Conservation (phyloP, 768 basidiomycete species). For the Albatrellus ellisii region DNA sequence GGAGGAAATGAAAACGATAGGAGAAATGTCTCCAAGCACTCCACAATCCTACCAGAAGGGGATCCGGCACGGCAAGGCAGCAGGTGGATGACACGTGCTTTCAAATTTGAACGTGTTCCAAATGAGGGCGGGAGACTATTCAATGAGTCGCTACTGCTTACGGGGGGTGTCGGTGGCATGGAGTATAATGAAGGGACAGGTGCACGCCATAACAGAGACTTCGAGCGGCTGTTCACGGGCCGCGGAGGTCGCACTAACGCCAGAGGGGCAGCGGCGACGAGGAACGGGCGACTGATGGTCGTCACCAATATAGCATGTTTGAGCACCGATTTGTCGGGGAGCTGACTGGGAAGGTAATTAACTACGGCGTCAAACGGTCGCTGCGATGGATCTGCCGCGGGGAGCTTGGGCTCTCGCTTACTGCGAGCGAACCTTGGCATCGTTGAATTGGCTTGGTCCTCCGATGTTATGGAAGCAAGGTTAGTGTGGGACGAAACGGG, state of each 20-base stretch:
- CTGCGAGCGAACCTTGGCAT: too few species aligned
- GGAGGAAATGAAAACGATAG: slow-evolving; percentile 21
- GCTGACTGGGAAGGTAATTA: slow-evolving; percentile 22
- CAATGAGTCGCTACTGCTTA: slow-evolving; percentile 14
- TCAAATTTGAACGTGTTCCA: slow-evolving; percentile 3
- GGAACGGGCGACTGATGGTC: slow-evolving; percentile 25
- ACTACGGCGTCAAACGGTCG: slow-evolving; percentile 26
- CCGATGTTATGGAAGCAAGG: not conserved
- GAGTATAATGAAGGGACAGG: slow-evolving; percentile 10
- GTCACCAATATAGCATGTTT: slow-evolving; percentile 28
- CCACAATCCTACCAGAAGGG: slow-evolving; percentile 11
- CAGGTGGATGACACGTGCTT: slow-evolving; percentile 21
- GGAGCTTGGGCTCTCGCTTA: slow-evolving; percentile 6
- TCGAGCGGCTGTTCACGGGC: not conserved
- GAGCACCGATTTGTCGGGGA: slow-evolving; percentile 22
- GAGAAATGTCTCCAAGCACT: slow-evolving; percentile 24
- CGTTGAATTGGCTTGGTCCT: not conserved
- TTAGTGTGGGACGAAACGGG: not conserved
- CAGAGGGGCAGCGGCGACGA: slow-evolving; percentile 15
- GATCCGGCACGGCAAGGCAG: slow-evolving; percentile 15
- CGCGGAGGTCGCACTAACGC: slow-evolving; percentile 2
- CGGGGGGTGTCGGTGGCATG: slow-evolving; percentile 14
- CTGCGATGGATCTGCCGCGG: slow-evolving; percentile 20
- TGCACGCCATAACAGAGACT: slow-evolving; percentile 7
- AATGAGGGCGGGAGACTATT: slow-evolving; percentile 1